A percentile compares a stretch with the other conserved stretches of the same genome.
Conservation (phyloP, 2,329 filamentous ascomycete species). For the Hypomyces perniciosus region DNA sequence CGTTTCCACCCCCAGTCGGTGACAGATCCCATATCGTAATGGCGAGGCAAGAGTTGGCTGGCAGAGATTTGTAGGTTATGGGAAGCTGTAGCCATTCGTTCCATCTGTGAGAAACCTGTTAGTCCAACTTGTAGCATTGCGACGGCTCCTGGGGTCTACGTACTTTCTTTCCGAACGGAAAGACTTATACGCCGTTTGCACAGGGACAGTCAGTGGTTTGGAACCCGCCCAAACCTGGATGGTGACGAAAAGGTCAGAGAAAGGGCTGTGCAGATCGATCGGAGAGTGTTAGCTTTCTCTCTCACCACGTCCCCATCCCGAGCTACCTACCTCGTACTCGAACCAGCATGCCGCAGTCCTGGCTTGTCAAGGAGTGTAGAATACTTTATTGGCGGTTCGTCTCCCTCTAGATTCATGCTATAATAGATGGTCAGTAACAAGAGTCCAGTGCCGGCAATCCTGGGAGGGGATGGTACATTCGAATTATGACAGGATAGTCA, state of each 20-base stretch:
- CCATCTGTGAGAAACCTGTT: constrained; percentile 51
- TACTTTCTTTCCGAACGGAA: constrained; percentile 70
- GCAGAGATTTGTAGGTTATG: constrained; percentile 75
- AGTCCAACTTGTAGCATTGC: not conserved
- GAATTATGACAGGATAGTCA: constrained; percentile 63
- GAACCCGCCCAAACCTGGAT: constrained; percentile 93
- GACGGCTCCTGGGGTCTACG: constrained; percentile 1
- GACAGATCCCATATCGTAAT: constrained; percentile 95
- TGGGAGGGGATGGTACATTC: constrained; percentile 44
- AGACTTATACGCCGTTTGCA: constrained; percentile 87
- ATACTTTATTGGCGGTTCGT: constrained; percentile 34
- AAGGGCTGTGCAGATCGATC: constrained; percentile 43
- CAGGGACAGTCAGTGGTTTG: constrained; percentile 84
- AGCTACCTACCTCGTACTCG: constrained; percentile 61
- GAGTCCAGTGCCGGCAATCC: not conserved
- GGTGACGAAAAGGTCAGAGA: constrained; percentile 89
- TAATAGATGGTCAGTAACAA: constrained; percentile 15
- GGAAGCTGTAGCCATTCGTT: constrained; percentile 94
- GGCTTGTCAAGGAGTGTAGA: constrained; percentile 74
- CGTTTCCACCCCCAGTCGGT: constrained; percentile 64
- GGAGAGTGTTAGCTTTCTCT: constrained; percentile 16
- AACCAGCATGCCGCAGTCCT: constrained; percentile 80
- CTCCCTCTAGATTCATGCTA: constrained; percentile 44
- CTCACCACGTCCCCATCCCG: not conserved
- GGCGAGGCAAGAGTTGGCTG: constrained; percentile 74